These are phyloP conservation scores for Komagataella ulmi DNA, from an alignment of 805 yeast species.

Conservation along the genomic window DNA sequence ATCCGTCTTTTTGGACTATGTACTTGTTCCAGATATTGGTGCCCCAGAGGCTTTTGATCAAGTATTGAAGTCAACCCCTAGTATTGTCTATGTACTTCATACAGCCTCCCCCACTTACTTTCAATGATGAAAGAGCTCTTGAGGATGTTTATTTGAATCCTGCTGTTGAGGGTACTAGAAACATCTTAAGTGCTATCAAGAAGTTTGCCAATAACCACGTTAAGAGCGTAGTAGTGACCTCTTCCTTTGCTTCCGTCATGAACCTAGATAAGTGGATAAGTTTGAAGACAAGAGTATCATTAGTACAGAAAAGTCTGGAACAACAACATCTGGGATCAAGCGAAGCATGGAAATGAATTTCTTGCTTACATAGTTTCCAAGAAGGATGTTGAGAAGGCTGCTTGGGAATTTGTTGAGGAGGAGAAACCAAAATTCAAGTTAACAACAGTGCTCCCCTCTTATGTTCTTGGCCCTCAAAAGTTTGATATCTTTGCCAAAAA, in stretches of 20 bases:
- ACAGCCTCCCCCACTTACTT: constrained; percentile 38
- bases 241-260: constrained; percentile 35
- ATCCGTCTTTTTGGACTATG: constrained; percentile 18
- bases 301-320: constrained; percentile 22
- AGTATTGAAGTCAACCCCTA: constrained; percentile 25
- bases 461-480: constrained; percentile 40
- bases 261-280: constrained; percentile 9
- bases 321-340: constrained; percentile 20
- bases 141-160: constrained; percentile 24
- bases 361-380: constrained; percentile 31
- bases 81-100: constrained; percentile 30
- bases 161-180: constrained; percentile 41
- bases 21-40: constrained; percentile 19
- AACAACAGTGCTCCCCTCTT: constrained; percentile 28
- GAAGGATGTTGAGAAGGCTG: constrained; percentile 40
- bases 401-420: constrained; percentile 35
- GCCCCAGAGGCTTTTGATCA: constrained; percentile 31
- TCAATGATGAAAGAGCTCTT: constrained; percentile 32
- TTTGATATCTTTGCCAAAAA: constrained; percentile 15
- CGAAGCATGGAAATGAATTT: constrained; percentile 14
- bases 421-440: constrained; percentile 25
- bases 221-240: constrained; percentile 37
- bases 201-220: constrained; percentile 26
- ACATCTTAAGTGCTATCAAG: constrained; percentile 30
- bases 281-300: constrained; percentile 8